These are phyloP conservation scores for Thuidium tamariscinum DNA, from an alignment of 225 moss, liverwort and hornwort genomes.

Conservation along the genomic window DNA sequence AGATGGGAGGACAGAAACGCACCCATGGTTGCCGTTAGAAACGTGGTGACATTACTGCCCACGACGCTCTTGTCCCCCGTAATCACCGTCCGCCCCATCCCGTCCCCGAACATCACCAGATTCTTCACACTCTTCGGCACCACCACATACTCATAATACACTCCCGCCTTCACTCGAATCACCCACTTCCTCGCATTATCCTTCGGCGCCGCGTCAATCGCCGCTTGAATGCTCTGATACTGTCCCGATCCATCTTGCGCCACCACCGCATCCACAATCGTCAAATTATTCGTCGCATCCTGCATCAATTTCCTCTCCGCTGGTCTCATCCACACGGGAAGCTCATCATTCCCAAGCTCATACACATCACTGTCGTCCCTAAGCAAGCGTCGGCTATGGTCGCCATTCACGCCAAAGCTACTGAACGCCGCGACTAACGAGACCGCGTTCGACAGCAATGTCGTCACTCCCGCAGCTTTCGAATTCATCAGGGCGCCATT, in stretches of 20 bases:
- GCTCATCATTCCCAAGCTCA: background rate
- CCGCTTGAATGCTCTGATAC: slow-evolving; percentile 10
- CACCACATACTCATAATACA: slow-evolving; percentile 11
- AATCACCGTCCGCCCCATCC: slow-evolving; percentile 42
- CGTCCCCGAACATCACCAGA: slow-evolving; percentile 27
- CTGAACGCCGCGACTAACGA: slow-evolving; percentile 7
- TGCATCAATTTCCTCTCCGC: background rate
- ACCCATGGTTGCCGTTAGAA: slow-evolving; percentile 51
- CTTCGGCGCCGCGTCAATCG: slow-evolving; percentile 15
- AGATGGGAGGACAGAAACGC: background rate
- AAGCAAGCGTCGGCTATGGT: slow-evolving; percentile 4
- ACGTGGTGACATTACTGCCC: slow-evolving; percentile 52
- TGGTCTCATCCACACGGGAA: background rate
- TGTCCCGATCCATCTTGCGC: slow-evolving; percentile 18
- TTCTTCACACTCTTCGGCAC: slow-evolving; percentile 14
- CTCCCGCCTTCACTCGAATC: slow-evolving; percentile 20
- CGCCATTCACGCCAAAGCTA: background rate
- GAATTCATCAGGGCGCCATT: background rate
- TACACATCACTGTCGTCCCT: background rate
- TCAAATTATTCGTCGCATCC: background rate
- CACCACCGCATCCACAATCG: slow-evolving; percentile 18
- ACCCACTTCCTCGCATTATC: background rate
- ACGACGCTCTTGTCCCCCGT: slow-evolving; percentile 37
- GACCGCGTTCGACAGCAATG: slow-evolving; percentile 17
- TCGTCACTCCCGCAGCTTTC: background rate